Conservation (phyloP, 768 basidiomycete genomes). For the Russula sp. region DNA sequence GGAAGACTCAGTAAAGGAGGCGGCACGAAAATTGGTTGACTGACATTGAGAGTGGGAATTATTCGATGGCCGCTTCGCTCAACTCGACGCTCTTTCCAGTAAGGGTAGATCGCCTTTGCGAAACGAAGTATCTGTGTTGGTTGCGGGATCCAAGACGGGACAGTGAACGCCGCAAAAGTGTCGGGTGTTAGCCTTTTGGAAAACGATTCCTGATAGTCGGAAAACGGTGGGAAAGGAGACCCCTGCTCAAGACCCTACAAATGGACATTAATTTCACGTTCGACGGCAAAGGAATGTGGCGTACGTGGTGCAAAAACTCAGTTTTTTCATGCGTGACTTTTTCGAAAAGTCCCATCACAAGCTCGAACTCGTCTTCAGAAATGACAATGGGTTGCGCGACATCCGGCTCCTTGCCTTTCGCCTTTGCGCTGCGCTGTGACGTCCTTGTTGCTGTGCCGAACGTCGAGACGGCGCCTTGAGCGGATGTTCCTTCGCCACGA, state of each 20-base stretch:
- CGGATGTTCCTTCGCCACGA: conserved; percentile 76
- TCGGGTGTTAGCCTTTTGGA: conserved; percentile 49
- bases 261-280: conserved; percentile 1
- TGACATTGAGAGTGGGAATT: conserved; percentile 81
- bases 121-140: conserved; percentile 56
- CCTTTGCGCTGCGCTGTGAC: conserved; percentile 55
- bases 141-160: conserved; percentile 63
- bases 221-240: conserved; percentile 62
- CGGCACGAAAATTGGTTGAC: conserved; percentile 26
- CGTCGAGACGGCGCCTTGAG: conserved; percentile 58
- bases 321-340: conserved; percentile 83
- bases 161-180: conserved; percentile 59
- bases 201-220: conserved; percentile 66
- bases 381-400: conserved; percentile 55
- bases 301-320: conserved; percentile 82
- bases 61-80: conserved; percentile 78
- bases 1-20: background rate
- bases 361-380: conserved; percentile 88
- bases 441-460: conserved; percentile 49
- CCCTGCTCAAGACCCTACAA: conserved; percentile 57
- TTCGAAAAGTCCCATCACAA: conserved; percentile 93
- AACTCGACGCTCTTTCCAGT: conserved; percentile 83
- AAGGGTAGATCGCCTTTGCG: conserved; percentile 70
- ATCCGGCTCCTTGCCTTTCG: conserved; percentile 81
- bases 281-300: conserved; percentile 28